Base-by-base conservation (phyloP, 2,329 filamentous ascomycete genomes). In the Bipolaris oryzae region DNA sequence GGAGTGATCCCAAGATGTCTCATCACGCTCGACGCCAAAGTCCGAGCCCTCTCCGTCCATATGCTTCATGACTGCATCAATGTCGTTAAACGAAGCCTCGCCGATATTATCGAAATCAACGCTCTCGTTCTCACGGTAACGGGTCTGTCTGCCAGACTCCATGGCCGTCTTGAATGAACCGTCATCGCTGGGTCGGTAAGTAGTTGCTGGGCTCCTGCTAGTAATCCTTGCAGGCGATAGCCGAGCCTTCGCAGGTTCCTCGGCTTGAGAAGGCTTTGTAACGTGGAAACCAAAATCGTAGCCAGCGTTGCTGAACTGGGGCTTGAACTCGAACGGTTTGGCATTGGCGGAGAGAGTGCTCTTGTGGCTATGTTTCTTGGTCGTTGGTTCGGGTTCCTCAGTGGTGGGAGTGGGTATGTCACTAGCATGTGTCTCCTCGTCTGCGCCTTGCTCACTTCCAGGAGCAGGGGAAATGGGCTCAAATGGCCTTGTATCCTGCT, bases 41-140 rank as follows among this genome's bases (percentile, higher is more conserved):
- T 89, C 87, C 1, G 89, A 89, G 63, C 92, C 87, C 45, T 82
- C 85, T 56, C 88, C 84, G 67, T 92, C 89, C 67, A 97, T 84
- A 58, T 95, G 89, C 62, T 89, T 86, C 92, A 98, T 96, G 50
- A 97, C 87, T 42, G 89, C 91, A 78, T 97, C 93, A 68, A 97
- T 93, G 71, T 97, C 92, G 64, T 94, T 89, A 66, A 91, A 91
- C 0, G 88, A 81, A 33, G 80, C 78, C 48, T 80, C 67, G 28
- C 68, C 69, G 52, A 70, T 54, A 41, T 68, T 61, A 25, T 76
- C 68, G 46, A 74, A 73, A 42, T 75, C 75, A 39, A 74, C 66
- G 50, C 71, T 74, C 53, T 76, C 75, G 50, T 70, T 75, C 34
- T 76, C 72, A 16, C 74, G 65, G 50, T 76, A 77, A 6, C 69